A percentile compares a stretch with the other conserved stretches of the same genome.
Conservation (phyloP, 345 rosid species). For the Salix viminalis region DNA sequence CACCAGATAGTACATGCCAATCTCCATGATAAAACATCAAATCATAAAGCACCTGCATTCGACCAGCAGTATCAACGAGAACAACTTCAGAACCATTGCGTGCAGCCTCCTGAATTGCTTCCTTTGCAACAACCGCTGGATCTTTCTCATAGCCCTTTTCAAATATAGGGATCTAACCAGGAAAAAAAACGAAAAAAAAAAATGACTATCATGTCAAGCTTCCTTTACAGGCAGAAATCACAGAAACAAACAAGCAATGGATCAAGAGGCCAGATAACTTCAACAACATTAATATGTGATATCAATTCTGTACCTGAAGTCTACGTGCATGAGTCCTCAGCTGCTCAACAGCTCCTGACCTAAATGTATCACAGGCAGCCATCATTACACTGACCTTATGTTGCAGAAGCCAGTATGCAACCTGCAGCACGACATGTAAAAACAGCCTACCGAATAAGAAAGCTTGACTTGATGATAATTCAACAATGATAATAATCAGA, state of each 20-base stretch:
- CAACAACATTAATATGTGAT: not conserved
- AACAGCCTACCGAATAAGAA: constrained; percentile 4
- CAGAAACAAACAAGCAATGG: not conserved
- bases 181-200: not conserved
- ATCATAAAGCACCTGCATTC: constrained; percentile 65
- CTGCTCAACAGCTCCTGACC: constrained; percentile 99
- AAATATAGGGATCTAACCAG: constrained; percentile 76
- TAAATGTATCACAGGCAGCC: constrained; percentile 99
- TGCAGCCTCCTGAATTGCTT: constrained; percentile 90
- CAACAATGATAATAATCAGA: not conserved
- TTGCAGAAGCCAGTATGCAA: constrained; percentile 97
- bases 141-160: constrained; percentile 98
- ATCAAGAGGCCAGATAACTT: not conserved
- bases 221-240: not conserved
- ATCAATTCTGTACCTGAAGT: constrained; percentile 56
- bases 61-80: constrained; percentile 98
- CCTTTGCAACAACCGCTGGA: constrained; percentile 96
- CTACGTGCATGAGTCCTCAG: constrained; percentile 95
- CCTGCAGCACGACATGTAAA: constrained; percentile 36
- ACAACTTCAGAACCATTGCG: constrained; percentile 89
- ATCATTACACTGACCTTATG: constrained; percentile 88
- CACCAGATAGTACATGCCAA: not conserved
- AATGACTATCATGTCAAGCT: too few species aligned
- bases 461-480: constrained; percentile 1
- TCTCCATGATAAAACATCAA: not conserved